Conservation (phyloP, 805 yeast species). For the Alloascoidea africana region DNA sequence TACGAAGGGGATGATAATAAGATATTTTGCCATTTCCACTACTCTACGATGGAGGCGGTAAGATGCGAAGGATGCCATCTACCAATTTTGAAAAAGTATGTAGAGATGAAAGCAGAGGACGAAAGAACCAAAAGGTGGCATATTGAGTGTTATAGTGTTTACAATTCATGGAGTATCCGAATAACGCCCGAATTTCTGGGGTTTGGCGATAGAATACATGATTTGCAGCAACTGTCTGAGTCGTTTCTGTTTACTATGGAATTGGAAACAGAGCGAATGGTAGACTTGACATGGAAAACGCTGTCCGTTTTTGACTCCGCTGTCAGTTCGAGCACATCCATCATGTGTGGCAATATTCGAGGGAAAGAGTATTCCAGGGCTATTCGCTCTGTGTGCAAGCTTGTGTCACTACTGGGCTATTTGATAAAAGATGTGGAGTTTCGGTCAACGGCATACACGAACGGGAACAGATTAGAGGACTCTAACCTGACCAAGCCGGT, state of each 20-base stretch:
- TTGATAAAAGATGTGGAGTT: not conserved
- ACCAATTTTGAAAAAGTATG: not conserved
- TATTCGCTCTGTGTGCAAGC: not conserved
- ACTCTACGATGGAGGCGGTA: not conserved
- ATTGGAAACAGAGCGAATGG: not conserved
- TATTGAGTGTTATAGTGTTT: not conserved
- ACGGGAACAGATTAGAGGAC: not conserved
- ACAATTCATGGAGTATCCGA: not conserved
- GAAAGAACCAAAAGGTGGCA: not conserved
- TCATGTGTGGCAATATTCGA: not conserved
- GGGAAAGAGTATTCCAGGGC: not conserved
- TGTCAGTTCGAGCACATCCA: not conserved
- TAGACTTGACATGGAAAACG: not conserved
- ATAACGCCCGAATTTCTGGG: not conserved
- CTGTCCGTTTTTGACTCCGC: not conserved
- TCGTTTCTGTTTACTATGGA: not conserved
- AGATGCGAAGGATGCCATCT: not conserved
- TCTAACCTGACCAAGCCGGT: no score
- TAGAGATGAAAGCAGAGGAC: not conserved
- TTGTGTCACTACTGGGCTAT: not conserved
- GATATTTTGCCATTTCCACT: conserved; percentile 1
- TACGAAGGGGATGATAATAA: not conserved
- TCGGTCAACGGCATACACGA: not conserved
- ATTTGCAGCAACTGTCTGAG: not conserved
- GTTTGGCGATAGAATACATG: not conserved